These are phyloP conservation scores for Ceratobasidium sp. DNA, from an alignment of 1,284 basidiomycete species.

Conservation along the genomic window DNA sequence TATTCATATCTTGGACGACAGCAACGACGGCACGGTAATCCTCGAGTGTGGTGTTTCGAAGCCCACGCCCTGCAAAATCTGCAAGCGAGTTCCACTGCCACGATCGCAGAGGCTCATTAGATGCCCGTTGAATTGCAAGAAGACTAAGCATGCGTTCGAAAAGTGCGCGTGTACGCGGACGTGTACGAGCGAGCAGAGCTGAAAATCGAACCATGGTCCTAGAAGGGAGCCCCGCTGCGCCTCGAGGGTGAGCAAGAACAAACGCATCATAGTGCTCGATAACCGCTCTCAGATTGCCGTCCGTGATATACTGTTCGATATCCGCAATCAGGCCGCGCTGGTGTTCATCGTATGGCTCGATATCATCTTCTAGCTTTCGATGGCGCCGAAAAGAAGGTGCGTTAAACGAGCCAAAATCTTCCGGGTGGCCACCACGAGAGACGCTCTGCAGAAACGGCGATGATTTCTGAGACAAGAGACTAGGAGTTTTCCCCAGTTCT, in stretches of 20 bases:
- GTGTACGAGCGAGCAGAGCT: slow-evolving; percentile 67
- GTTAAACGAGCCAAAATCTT: slow-evolving; percentile 41
- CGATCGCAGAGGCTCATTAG: slow-evolving; percentile 66
- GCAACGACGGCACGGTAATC: slow-evolving; percentile 74
- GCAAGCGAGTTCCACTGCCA: slow-evolving; percentile 84
- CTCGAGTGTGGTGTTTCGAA: slow-evolving; percentile 68
- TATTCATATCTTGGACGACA: slow-evolving; percentile 71
- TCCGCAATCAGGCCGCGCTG: slow-evolving; percentile 34
- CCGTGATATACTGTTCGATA: slow-evolving; percentile 40
- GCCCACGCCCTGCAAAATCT: slow-evolving; percentile 75
- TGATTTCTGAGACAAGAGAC: background rate
- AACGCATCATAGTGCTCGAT: slow-evolving; percentile 51
- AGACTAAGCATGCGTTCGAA: slow-evolving; percentile 76
- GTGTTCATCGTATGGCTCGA: slow-evolving; percentile 29
- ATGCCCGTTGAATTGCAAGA: slow-evolving; percentile 67
- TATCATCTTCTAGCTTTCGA: slow-evolving; percentile 27
- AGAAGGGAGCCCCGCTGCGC: slow-evolving; percentile 60
- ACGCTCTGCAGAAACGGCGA: slow-evolving; percentile 37
- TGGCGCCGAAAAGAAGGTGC: slow-evolving; percentile 38
- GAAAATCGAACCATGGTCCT: slow-evolving; percentile 72
- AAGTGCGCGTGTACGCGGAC: slow-evolving; percentile 69
- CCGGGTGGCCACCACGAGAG: slow-evolving; percentile 39
- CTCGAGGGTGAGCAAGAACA: slow-evolving; percentile 58
- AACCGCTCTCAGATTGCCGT: slow-evolving; percentile 27
- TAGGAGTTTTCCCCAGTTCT: background rate